A percentile compares a stretch with the other conserved stretches of the same genome.
These are phyloP conservation scores for Daldinia grandis DNA, from an alignment of 495 filamentous ascomycete species.

Conservation along the genomic window DNA sequence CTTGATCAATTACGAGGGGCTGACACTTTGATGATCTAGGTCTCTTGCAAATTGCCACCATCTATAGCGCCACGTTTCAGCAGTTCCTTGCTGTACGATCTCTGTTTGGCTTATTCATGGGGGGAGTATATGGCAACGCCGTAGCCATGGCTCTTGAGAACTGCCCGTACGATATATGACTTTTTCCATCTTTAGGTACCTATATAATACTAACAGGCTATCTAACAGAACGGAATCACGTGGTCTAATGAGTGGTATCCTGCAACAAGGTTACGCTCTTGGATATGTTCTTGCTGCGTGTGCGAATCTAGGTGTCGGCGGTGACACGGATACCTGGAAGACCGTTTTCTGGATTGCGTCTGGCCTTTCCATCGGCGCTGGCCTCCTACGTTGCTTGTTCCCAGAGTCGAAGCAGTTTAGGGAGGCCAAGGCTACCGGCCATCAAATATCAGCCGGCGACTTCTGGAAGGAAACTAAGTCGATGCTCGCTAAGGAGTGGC, in stretches of 20 bases:
- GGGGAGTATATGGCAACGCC: conserved; percentile 83
- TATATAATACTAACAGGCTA: conserved; percentile 29
- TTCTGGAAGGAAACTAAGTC: conserved; percentile 69
- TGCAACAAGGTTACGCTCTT: conserved; percentile 80
- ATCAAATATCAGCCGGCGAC: conserved; percentile 55
- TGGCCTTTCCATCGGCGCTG: conserved; percentile 69
- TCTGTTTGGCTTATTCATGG: conserved; percentile 84
- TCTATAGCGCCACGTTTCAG: conserved; percentile 70
- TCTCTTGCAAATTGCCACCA: conserved; percentile 74
- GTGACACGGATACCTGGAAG: conserved; percentile 65
- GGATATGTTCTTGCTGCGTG: conserved; percentile 79
- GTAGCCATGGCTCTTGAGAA: conserved; percentile 83
- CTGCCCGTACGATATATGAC: conserved; percentile 60
- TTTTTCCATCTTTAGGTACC: neutral
- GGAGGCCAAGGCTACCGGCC: conserved; percentile 65
- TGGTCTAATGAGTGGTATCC: conserved; percentile 78
- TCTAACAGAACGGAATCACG: conserved; percentile 61
- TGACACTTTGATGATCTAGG: conserved; percentile 47
- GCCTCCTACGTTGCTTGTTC: conserved; percentile 69
- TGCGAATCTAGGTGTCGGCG: conserved; percentile 72
- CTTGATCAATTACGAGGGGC: conserved; percentile 18
- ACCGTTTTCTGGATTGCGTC: conserved; percentile 71
- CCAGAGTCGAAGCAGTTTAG: conserved; percentile 77
- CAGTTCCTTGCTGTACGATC: conserved; percentile 74
- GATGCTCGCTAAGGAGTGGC: conserved; percentile 75